These are phyloP conservation scores for Termitomyces sp. DNA, from an alignment of 1,284 basidiomycete species.

Conservation along the genomic window DNA sequence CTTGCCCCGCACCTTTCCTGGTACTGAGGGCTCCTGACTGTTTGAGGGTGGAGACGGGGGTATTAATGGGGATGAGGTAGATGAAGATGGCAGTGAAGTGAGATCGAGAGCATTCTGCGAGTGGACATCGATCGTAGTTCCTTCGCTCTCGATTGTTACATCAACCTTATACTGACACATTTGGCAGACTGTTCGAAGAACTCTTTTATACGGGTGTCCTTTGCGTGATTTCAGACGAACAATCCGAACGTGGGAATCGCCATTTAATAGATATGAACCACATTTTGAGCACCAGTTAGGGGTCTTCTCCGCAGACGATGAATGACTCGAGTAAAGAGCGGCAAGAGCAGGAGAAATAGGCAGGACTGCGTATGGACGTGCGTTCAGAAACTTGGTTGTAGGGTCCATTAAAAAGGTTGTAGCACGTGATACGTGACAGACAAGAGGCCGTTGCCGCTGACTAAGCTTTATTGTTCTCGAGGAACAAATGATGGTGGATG, in stretches of 20 bases:
- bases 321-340: constrained; percentile 47
- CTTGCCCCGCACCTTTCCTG: constrained; percentile 31
- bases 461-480: constrained; percentile 22
- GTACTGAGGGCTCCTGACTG: constrained; percentile 1
- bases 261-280: constrained; percentile 36
- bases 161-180: constrained; percentile 14
- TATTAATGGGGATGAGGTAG: constrained; percentile 8
- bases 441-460: neutral
- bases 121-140: neutral
- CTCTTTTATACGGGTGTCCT: constrained; percentile 3
- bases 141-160: neutral
- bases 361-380: constrained; percentile 43
- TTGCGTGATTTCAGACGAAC: constrained; percentile 22
- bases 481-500: constrained; percentile 15
- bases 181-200: constrained; percentile 18
- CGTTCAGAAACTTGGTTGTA: constrained; percentile 41
- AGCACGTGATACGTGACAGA: constrained; percentile 7
- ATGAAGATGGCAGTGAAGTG: neutral
- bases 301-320: constrained; percentile 16
- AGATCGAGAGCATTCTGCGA: neutral
- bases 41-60: neutral
- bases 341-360: constrained; percentile 50
- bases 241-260: constrained; percentile 21
- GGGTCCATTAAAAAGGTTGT: constrained; percentile 19
- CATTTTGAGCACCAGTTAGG: constrained; percentile 46